Evolutionary conservation across 192 early-diverging fungal species (phyloP), one percentile per base, ranked within the genome.

Genomic region (Coemansia sp.): DNA sequence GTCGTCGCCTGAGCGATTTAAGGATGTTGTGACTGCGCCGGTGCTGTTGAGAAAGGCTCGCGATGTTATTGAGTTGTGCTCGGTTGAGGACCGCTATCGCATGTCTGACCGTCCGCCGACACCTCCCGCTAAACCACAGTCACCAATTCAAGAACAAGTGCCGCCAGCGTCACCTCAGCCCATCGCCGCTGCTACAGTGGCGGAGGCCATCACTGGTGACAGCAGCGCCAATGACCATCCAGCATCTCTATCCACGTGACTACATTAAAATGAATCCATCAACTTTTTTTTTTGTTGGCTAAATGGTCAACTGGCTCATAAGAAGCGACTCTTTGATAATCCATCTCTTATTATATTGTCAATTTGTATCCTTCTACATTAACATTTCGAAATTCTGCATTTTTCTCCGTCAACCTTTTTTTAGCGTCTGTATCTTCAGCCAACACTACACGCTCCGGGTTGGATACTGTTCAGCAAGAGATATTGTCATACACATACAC

Each of bases 1-100:
- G 66, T 69, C 80, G 33, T 55, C 70, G 72, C 80, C 80, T 2
- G 75, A 77, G 55, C 49, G 52, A 20, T 73, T 76, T 22, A 38
- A 31, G 15, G 65, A 74, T 18, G 63, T 70, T 7, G 15, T 66
- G 5, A 49, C 36, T 31, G 58, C 62, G 5, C 64, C 69, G 1
- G 69, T 62, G 66, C 57, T 83, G 62, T 29, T 64, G 10, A 40
- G 63, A 36, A 55, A 62, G 64, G 80, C 61, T 15, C 55, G 75
- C 22, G 68, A 72, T 18, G 65, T 75, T 13, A 38, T 72, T 15
- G 68, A 61, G 62, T 60, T 72, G 20, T 83, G 80, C 66, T 43
- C 31, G 0, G 80, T 60, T 33, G 75, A 74, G 13, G 65, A 69
- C 47, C 36, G 69, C 40, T 83, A 72, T 66, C 61, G 68, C 33